These are phyloP conservation scores for Suillus plorans DNA, from an alignment of 768 basidiomycete species.

Conservation along the genomic window DNA sequence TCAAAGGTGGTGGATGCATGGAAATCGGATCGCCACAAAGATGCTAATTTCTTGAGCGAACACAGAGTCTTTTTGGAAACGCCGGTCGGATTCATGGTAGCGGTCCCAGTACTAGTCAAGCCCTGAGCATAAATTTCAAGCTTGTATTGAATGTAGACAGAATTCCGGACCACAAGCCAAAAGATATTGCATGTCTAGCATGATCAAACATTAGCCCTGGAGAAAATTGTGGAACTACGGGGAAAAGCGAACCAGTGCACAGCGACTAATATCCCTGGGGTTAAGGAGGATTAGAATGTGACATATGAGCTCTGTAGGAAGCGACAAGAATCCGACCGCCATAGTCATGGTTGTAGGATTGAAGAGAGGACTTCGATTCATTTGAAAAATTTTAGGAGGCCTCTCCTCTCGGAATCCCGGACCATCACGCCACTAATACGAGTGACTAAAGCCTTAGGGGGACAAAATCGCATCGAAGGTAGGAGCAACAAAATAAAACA, in stretches of 20 bases:
- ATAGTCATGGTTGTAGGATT: background rate
- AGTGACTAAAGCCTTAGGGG: too few species aligned
- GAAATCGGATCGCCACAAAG: background rate
- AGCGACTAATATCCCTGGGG: background rate
- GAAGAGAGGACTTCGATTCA: background rate
- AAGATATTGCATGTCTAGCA: background rate
- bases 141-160: background rate
- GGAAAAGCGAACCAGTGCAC: background rate
- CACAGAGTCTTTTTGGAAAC: background rate
- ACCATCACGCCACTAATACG: too few species aligned
- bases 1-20: background rate
- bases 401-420: too few species aligned
- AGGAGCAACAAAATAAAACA: too few species aligned
- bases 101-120: background rate
- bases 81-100: background rate
- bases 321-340: background rate
- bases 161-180: background rate
- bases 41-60: background rate
- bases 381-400: background rate
- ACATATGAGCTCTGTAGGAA: background rate
- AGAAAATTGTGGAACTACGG: background rate
- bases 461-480: too few species aligned
- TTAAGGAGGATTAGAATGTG: background rate
- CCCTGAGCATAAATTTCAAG: background rate
- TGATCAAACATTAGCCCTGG: background rate